These are phyloP conservation scores for Sporothrix euskadiensis DNA, from an alignment of 2,329 filamentous ascomycete genomes.

Conservation along the genomic window DNA sequence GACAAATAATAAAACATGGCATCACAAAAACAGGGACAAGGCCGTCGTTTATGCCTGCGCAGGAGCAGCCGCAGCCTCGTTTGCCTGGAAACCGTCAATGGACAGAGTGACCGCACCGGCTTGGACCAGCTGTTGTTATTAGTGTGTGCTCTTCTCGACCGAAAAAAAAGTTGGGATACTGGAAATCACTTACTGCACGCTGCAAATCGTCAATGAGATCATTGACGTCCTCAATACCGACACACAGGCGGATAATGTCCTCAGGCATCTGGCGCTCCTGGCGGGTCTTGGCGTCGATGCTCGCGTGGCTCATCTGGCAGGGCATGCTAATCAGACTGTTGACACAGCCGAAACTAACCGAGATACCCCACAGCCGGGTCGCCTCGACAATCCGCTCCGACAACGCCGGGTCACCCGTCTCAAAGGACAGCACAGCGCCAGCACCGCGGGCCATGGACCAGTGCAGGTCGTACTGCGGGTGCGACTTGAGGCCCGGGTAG, in stretches of 20 bases:
- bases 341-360: slow-evolving; percentile 95
- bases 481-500: slow-evolving; percentile 89
- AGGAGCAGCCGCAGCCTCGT: slow-evolving; percentile 23
- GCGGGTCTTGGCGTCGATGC: slow-evolving; percentile 92
- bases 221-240: slow-evolving; percentile 90
- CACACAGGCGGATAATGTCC: slow-evolving; percentile 91
- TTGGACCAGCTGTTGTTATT: slow-evolving; percentile 70
- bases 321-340: slow-evolving; percentile 99
- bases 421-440: slow-evolving; percentile 92
- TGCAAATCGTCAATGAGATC: slow-evolving; percentile 92
- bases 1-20: slow-evolving; percentile 5
- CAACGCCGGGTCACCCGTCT: slow-evolving; percentile 81
- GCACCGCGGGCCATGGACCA: slow-evolving; percentile 93
- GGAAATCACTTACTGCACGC: slow-evolving; percentile 69
- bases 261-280: slow-evolving; percentile 89
- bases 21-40: background rate
- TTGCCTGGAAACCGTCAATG: slow-evolving; percentile 76
- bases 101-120: slow-evolving; percentile 88
- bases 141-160: background rate
- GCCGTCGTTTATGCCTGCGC: background rate
- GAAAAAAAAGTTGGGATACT: no score
- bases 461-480: slow-evolving; percentile 95
- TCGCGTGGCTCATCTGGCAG: slow-evolving; percentile 98
- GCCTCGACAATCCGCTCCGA: slow-evolving; percentile 94
- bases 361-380: slow-evolving; percentile 88